phyloP scores from a whole-genome alignment of 1,284 basidiomycete species.

The Kalmanozyma brasiliensis region DNA sequence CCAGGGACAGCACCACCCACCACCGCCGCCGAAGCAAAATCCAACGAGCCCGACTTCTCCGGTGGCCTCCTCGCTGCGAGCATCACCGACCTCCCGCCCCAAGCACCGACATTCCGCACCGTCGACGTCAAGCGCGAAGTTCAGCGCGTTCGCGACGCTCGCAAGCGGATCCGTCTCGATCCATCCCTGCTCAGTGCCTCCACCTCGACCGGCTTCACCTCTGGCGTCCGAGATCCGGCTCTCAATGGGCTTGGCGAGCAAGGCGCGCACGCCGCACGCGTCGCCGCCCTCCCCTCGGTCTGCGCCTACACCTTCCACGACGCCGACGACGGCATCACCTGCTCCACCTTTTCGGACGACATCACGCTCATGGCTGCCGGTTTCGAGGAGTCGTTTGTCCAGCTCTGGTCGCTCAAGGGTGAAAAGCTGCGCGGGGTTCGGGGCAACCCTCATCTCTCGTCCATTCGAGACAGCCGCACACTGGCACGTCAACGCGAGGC shows the following conservation, averaged over 20 bases:
- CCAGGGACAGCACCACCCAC: conserved; percentile 15
- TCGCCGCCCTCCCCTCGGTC: conserved; percentile 63
- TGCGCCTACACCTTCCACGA: conserved; percentile 67
- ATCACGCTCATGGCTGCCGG: conserved; percentile 94
- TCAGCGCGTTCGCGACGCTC: conserved; percentile 84
- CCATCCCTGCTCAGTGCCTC: conserved; percentile 29
- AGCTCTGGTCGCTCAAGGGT: conserved; percentile 93
- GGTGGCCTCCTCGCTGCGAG: conserved; percentile 72
- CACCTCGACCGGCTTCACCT: conserved; percentile 23
- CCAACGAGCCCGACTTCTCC: conserved; percentile 34
- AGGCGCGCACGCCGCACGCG: conserved; percentile 53
- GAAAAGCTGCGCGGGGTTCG: conserved; percentile 83
- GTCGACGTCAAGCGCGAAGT: conserved; percentile 92
- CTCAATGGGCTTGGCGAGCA: conserved; percentile 53
- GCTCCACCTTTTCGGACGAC: conserved; percentile 88
- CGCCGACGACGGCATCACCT: conserved; percentile 74
- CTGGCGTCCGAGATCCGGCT: conserved; percentile 49
- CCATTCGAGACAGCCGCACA: conserved; percentile 73
- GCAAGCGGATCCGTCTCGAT: conserved; percentile 63
- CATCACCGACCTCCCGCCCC: conserved; percentile 79
- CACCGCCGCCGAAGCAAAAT: conserved; percentile 3
- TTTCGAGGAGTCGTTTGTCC: conserved; percentile 93
- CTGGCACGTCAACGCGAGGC: conserved; percentile 53
- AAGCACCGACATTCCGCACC: conserved; percentile 81
- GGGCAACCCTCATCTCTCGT: conserved; percentile 78